Evolutionary conservation across 2,329 filamentous ascomycete genomes (phyloP).

Genomic region (Knufia petricola): DNA sequence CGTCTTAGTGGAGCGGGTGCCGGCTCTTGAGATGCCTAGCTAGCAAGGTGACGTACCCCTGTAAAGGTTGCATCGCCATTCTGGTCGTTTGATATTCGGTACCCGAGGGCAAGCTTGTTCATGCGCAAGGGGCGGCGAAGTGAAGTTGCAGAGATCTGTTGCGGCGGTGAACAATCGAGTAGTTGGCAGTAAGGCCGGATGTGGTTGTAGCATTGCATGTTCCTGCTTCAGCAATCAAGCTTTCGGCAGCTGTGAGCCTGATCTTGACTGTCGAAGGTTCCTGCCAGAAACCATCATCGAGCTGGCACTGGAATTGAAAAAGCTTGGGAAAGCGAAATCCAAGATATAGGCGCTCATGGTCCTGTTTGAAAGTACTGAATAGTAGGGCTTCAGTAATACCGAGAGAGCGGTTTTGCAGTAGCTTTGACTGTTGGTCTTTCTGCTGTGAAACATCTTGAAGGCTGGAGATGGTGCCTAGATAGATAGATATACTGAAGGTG

Average conservation of each 20-base stretch:
- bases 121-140: slow-evolving; percentile 18
- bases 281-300: slow-evolving; percentile 18
- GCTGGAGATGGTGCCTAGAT: background rate
- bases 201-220: slow-evolving; percentile 3
- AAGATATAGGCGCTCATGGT: slow-evolving; percentile 3
- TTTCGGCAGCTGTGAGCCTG: slow-evolving; percentile 15
- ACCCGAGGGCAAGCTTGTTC: slow-evolving; percentile 1
- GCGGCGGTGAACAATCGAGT: slow-evolving; percentile 12
- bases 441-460: background rate
- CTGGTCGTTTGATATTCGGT: background rate
- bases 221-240: slow-evolving; percentile 3
- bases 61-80: background rate
- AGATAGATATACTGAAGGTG: background rate
- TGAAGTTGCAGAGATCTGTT: slow-evolving; percentile 12
- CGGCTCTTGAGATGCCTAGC: background rate
- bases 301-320: background rate
- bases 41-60: slow-evolving; percentile 1
- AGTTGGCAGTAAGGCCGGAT: slow-evolving; percentile 8
- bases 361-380: background rate
- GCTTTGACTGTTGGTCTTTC: background rate
- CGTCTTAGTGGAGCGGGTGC: too few relatives aligned
- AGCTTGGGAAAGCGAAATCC: background rate
- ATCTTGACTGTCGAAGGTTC: slow-evolving; percentile 19
- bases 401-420: background rate
- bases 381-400: background rate